Conservation (phyloP, 306 rosid species). For the Glycine tomentella region DNA sequence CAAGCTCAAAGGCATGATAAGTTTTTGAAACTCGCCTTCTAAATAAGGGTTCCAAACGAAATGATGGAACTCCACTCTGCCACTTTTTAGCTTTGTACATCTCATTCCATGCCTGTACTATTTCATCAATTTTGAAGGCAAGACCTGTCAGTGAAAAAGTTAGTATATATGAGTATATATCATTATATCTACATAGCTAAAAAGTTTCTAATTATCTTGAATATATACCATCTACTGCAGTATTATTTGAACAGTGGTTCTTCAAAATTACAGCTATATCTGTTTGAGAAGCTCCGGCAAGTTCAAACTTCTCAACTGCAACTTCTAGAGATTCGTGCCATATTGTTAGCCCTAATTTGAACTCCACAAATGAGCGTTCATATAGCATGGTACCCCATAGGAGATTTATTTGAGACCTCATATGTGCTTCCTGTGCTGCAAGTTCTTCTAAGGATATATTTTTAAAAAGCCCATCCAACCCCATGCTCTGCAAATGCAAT, state of each 20-base stretch:
- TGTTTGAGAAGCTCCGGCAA: constrained; percentile 85
- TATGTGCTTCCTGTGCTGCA: constrained; percentile 61
- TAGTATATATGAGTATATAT: not conserved
- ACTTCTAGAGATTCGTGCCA: constrained; percentile 82
- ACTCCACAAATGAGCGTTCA: constrained; percentile 84
- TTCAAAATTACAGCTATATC: constrained; percentile 83
- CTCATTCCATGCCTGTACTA: constrained; percentile 88
- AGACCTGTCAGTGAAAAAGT: constrained; percentile 59
- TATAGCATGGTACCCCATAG: constrained; percentile 91
- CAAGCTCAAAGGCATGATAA: constrained; percentile 73
- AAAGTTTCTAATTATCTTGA: constrained; percentile 25
- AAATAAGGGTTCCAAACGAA: constrained; percentile 83
- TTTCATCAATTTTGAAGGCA: constrained; percentile 84
- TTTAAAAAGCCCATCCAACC: constrained; percentile 55
- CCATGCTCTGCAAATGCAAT: constrained; percentile 57
- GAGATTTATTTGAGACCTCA: constrained; percentile 84
- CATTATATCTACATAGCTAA: constrained; percentile 6
- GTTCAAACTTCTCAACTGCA: constrained; percentile 83
- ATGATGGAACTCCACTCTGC: constrained; percentile 75
- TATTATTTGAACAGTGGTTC: constrained; percentile 79
- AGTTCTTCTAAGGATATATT: constrained; percentile 63
- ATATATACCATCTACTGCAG: constrained; percentile 62
- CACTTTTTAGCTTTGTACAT: constrained; percentile 86
- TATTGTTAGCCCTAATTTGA: constrained; percentile 68
- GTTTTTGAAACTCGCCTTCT: constrained; percentile 75